phyloP scores from a whole-genome alignment of 2,329 filamentous ascomycete genomes.

The Alternaria gaisen region DNA sequence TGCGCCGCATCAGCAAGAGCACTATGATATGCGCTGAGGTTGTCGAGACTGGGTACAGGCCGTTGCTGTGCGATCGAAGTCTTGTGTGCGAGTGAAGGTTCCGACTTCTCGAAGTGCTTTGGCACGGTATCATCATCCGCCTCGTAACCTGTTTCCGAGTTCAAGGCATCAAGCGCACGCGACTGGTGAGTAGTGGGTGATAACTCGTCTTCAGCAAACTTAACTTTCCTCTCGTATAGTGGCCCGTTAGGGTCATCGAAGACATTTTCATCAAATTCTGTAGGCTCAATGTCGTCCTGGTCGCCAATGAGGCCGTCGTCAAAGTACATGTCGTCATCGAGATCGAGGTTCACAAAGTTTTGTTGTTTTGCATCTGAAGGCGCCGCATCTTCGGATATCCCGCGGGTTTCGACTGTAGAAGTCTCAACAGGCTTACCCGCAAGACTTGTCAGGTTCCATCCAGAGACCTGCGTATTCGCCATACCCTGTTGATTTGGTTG shows the following conservation, averaged over 20 bases:
- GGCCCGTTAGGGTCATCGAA: slow-evolving; percentile 67
- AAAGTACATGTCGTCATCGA: slow-evolving; percentile 71
- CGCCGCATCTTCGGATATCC: slow-evolving; percentile 16
- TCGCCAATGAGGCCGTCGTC: slow-evolving; percentile 69
- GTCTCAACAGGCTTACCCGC: slow-evolving; percentile 16
- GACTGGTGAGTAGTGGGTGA: slow-evolving; percentile 22
- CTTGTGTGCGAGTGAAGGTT: slow-evolving; percentile 64
- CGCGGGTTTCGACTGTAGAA: slow-evolving; percentile 16
- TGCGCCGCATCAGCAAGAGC: slow-evolving; percentile 84
- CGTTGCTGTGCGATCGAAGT: slow-evolving; percentile 46
- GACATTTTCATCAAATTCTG: slow-evolving; percentile 74
- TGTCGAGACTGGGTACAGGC: slow-evolving; percentile 52
- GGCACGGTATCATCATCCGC: slow-evolving; percentile 45
- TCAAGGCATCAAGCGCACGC: slow-evolving; percentile 24
- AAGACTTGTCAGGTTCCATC: slow-evolving; percentile 32
- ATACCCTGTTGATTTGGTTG: not conserved
- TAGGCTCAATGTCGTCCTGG: slow-evolving; percentile 60
- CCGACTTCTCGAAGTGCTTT: slow-evolving; percentile 36
- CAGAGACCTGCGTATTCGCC: slow-evolving; percentile 4
- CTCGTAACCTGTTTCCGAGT: slow-evolving; percentile 42
- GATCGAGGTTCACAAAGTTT: slow-evolving; percentile 21
- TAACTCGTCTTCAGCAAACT: slow-evolving; percentile 30
- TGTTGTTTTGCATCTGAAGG: slow-evolving; percentile 15
- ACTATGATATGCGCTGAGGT: slow-evolving; percentile 78
- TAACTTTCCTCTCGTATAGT: slow-evolving; percentile 60